These are phyloP conservation scores for Sanghuangporus sanghuang DNA, from an alignment of 1,284 basidiomycete genomes.

Conservation along the genomic window DNA sequence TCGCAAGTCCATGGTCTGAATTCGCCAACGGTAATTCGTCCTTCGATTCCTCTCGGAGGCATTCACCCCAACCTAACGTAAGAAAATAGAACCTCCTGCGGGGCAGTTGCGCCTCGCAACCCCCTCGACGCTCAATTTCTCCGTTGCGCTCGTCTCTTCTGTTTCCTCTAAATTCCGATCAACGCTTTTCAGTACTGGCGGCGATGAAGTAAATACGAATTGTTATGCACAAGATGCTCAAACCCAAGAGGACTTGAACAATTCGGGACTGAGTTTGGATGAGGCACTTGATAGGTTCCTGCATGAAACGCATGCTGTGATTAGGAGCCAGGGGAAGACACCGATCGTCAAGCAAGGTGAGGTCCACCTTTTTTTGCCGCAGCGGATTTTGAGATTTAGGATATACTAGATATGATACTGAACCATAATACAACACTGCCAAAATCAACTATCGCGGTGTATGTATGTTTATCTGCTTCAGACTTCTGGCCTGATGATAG, in stretches of 20 bases:
- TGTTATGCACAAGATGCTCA: conserved; percentile 36
- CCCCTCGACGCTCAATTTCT: conserved; percentile 28
- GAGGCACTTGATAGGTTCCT: conserved; percentile 37
- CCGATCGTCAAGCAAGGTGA: conserved; percentile 44
- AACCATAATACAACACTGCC: conserved; percentile 28
- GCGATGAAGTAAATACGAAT: conserved; percentile 42
- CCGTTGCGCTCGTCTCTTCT: conserved; percentile 27
- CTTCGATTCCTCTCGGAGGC: not conserved
- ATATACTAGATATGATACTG: conserved; percentile 28
- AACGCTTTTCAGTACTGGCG: conserved; percentile 40
- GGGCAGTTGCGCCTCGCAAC: conserved; percentile 43
- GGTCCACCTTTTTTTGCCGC: not conserved
- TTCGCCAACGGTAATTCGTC: conserved; percentile 26
- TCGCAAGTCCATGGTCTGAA: conserved; percentile 28
- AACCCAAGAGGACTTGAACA: conserved; percentile 26
- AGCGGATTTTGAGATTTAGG: not conserved
- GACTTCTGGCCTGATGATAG: not conserved
- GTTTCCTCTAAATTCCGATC: conserved; percentile 24
- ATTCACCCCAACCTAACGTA: not conserved
- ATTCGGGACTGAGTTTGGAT: conserved; percentile 27
- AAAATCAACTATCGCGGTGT: conserved; percentile 35
- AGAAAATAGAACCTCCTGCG: conserved; percentile 35
- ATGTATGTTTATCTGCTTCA: not conserved
- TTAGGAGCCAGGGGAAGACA: conserved; percentile 31
- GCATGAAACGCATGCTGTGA: conserved; percentile 29